Percentiles rank a stretch among this genome's conserved stretches.
Conservation (phyloP, 2,329 filamentous ascomycete genomes). For the Xylaria sp. region DNA sequence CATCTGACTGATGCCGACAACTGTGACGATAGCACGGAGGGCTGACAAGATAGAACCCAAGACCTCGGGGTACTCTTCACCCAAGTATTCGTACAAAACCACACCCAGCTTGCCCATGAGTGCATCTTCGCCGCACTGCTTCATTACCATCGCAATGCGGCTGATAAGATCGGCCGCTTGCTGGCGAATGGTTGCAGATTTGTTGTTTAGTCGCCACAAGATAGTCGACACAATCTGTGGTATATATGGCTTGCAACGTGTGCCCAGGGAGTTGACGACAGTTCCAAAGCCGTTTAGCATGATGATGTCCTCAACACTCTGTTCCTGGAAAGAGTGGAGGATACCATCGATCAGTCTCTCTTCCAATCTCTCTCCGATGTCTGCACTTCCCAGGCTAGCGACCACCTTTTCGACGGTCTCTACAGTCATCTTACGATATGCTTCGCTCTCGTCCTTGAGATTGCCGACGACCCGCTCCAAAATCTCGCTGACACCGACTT, state of each 20-base stretch:
- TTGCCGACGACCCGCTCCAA: conserved; percentile 91
- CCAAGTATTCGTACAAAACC: conserved; percentile 95
- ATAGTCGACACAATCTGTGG: conserved; percentile 97
- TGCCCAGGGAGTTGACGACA: conserved; percentile 92
- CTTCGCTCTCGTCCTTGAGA: conserved; percentile 96
- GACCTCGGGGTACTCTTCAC: conserved; percentile 98
- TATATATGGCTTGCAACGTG: conserved; percentile 92
- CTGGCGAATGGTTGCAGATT: conserved; percentile 93
- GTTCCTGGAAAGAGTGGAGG: conserved; percentile 94
- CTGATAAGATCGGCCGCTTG: conserved; percentile 96
- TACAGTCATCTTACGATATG: conserved; percentile 98
- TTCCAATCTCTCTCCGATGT: conserved; percentile 89
- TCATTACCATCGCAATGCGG: conserved; percentile 98
- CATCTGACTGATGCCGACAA: conserved; percentile 98
- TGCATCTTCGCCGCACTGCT: conserved; percentile 94
- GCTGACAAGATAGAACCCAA: conserved; percentile 95
- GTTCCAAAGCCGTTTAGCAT: conserved; percentile 98
- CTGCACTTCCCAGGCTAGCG: conserved; percentile 87
- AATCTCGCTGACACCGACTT: conserved; percentile 96
- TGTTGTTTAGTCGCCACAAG: conserved; percentile 96
- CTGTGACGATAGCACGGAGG: conserved; percentile 92
- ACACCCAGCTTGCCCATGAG: conserved; percentile 94
- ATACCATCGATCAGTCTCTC: conserved; percentile 95
- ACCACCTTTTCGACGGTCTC: conserved; percentile 98
- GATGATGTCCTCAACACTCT: conserved; percentile 92